Evolutionary conservation across 495 filamentous ascomycete species (phyloP).

Genomic region (Penicillium angulare): DNA sequence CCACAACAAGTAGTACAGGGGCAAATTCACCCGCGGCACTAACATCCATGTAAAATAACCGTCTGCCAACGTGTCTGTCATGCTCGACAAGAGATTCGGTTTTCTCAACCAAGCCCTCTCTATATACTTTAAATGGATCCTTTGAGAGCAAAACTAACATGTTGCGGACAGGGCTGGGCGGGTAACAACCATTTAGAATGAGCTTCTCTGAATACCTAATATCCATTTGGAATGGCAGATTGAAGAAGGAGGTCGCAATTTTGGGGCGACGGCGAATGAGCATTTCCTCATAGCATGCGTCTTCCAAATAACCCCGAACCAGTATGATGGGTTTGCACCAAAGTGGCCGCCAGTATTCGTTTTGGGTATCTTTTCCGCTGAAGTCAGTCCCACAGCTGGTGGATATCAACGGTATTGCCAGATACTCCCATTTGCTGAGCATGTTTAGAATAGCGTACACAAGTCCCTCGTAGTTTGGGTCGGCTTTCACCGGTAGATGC

Average conservation of each 20-base stretch:
- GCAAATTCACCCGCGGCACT: not conserved
- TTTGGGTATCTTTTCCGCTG: not conserved
- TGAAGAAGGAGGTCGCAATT: not conserved
- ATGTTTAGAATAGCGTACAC: not conserved
- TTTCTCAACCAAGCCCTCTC: not conserved
- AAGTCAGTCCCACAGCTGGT: not conserved
- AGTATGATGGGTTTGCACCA: not conserved
- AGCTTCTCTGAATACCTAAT: not conserved
- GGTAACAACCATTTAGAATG: not conserved
- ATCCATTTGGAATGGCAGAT: not conserved
- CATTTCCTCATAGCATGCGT: not conserved
- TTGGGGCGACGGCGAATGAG: not conserved
- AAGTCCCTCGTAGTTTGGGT: not conserved
- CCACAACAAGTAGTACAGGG: not conserved
- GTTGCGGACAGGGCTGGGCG: not conserved
- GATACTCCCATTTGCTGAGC: not conserved
- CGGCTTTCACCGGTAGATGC: too few species aligned
- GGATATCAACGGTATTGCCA: not conserved
- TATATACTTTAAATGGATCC: not conserved
- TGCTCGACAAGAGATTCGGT: not conserved
- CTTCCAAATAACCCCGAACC: not conserved
- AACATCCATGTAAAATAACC: not conserved
- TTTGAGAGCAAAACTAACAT: not conserved
- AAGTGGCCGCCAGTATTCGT: not conserved
- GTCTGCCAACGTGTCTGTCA: not conserved